Percentiles rank a stretch among this genome's conserved stretches.
Evolutionary conservation across 108 stramenopile genomes (phyloP).

Genomic region (Ochromonas danica): DNA sequence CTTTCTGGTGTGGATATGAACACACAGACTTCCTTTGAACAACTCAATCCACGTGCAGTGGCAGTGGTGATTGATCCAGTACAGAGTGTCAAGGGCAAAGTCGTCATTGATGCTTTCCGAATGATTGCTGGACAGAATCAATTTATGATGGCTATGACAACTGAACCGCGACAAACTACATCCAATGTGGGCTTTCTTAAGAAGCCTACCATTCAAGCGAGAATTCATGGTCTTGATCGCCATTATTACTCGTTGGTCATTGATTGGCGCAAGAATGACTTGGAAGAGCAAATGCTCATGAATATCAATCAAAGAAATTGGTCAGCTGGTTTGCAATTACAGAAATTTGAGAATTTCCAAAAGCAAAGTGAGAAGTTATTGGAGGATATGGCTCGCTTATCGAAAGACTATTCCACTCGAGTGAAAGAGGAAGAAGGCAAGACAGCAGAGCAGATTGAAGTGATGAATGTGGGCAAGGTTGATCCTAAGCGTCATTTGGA

Average conservation of each 20-base stretch:
- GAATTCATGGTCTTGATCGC: constrained; percentile 96
- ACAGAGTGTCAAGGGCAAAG: constrained; percentile 98
- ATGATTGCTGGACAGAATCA: constrained; percentile 85
- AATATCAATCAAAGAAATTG: constrained; percentile 83
- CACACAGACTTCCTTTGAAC: constrained; percentile 76
- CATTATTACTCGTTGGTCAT: constrained; percentile 99
- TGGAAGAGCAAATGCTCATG: constrained; percentile 98
- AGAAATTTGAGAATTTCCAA: constrained; percentile 83
- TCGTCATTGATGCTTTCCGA: constrained; percentile 99
- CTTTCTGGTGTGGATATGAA: constrained; percentile 94
- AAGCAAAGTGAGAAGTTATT: constrained; percentile 72
- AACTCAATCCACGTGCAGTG: constrained; percentile 29
- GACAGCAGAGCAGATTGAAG: constrained; percentile 54
- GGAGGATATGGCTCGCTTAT: constrained; percentile 82
- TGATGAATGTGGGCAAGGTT: constrained; percentile 82
- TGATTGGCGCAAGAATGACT: constrained; percentile 98
- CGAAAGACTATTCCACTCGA: constrained; percentile 87
- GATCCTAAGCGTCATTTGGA: constrained; percentile 92
- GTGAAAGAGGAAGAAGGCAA: constrained; percentile 61
- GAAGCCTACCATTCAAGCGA: constrained; percentile 95
- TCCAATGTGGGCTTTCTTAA: constrained; percentile 94
- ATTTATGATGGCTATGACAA: constrained; percentile 78
- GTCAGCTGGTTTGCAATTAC: constrained; percentile 78
- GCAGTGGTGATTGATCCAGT: constrained; percentile 98
- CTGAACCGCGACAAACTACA: constrained; percentile 96